These are phyloP conservation scores for Penicillium flavigenum DNA, from an alignment of 495 filamentous ascomycete species.

Conservation along the genomic window DNA sequence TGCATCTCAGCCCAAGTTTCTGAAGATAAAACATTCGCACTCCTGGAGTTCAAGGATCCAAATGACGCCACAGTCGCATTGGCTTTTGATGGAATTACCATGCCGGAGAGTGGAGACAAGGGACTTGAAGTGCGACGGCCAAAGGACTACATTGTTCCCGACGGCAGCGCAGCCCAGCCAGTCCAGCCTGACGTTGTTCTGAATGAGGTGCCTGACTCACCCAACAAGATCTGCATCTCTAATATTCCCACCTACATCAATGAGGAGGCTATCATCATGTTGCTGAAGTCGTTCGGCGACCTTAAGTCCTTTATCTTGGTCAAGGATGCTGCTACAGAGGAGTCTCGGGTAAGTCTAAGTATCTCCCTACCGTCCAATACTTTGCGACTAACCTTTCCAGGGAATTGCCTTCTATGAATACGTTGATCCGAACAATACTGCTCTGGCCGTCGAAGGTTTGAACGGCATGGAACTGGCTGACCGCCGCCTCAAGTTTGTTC, in stretches of 20 bases:
- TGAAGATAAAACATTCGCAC: conserved; percentile 72
- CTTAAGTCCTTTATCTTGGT: conserved; percentile 91
- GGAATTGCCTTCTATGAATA: conserved; percentile 98
- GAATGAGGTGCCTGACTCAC: conserved; percentile 81
- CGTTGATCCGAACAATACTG: conserved; percentile 69
- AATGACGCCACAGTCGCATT: conserved; percentile 88
- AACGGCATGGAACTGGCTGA: conserved; percentile 92
- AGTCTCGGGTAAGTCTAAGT: conserved; percentile 72
- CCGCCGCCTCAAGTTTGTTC: conserved; percentile 75
- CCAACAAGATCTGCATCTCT: conserved; percentile 90
- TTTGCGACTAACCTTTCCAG: conserved; percentile 46
- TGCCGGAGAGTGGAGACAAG: conserved; percentile 64
- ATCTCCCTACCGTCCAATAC: neutral
- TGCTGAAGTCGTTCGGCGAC: conserved; percentile 85
- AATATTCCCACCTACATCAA: conserved; percentile 84
- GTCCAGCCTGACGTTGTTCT: conserved; percentile 77
- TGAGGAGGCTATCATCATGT: conserved; percentile 87
- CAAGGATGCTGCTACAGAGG: conserved; percentile 81
- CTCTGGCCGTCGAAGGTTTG: conserved; percentile 85
- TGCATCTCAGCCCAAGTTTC: conserved; percentile 83
- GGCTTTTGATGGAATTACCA: conserved; percentile 83
- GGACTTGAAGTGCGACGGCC: conserved; percentile 85
- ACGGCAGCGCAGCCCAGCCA: conserved; percentile 69
- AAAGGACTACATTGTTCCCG: conserved; percentile 96
- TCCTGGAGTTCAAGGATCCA: conserved; percentile 86